Evolutionary conservation across 345 rosid species (phyloP), one percentile per base, ranked within the genome.

Genomic region (Murraya koenigii): DNA sequence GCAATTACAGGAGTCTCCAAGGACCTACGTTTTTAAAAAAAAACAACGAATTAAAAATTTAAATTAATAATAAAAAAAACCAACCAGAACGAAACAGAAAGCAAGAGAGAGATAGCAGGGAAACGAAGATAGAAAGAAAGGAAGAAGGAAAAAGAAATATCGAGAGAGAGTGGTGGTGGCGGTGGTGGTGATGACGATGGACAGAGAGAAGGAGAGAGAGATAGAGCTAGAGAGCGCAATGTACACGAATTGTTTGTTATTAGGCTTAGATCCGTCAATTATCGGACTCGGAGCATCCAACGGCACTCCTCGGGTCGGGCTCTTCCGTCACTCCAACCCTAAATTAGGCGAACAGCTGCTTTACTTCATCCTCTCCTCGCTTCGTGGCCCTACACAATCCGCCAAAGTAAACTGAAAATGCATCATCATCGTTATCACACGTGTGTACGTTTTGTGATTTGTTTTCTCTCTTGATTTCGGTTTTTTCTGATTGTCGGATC

Each of bases 201-300:
- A 94, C 80, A 88, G 97, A 87, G 99, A 96, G 84, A 96, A 94
- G 93, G 99, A 96, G 85, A 92, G 99, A 85, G 99, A 96, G 87
- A 83, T 91, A 30, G 98, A 92, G 92, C 95, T 96, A 25, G 99
- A 96, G 91, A 94, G 98, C 79, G 97, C 99, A 92, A 92, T 96
- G 99, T 96, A 96, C 89, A 96, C 99, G 23, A 96, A 96, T 86
- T 96, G 98, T 54, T 84, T 91, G 85, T 87, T 96, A 56, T 89
- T 96, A 80, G 99, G 99, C 64, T 82, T 96, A 89, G 99, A 96
- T 94, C 98, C 98, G 78, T 83, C 81, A 75, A 77, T 92, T 62
- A 96, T 96, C 85, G 99, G 99, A 36, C 86, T 87, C 85, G 96
- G 96, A 85, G 84, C 90, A 58, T 86, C 97, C 86, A 94, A 87